Evolutionary conservation across 768 basidiomycete genomes (phyloP), one percentile per base, ranked within the genome.

Genomic region (Lenzites betulinus): DNA sequence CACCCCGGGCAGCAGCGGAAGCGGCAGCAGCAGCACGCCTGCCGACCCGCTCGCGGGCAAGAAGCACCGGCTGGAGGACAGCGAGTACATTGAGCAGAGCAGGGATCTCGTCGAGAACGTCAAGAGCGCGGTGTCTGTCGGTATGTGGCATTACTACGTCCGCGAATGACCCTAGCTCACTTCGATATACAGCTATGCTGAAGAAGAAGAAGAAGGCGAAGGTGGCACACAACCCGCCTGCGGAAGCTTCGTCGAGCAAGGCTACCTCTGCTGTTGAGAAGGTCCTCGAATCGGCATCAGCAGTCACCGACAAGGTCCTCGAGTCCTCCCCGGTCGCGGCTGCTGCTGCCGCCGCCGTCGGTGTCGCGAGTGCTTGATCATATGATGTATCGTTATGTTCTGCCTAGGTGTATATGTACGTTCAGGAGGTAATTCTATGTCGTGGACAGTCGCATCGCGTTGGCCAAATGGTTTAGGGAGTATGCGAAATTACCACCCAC

Each of bases 21-120:
- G n/a, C n/a, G n/a, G n/a, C n/a, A n/a, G n/a, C n/a, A n/a, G n/a
- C 33, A 39, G 53, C 13, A 7, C 38, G 38, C 74, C 78, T 47
- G 72, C 82, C 0, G 79, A 83, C 39, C 74, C 81, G 18, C 68
- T 82, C 4, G 81, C 86, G 0, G 90, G 91, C 11, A 88, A 83
- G 79, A 97, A 96, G 69, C 90, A 92, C 66, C 84, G 92, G 26
- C 87, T 98, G 47, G 95, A 98, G 50, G 96, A 99, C 69, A 88
- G 86, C 2, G 90, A 94, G 72, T 99, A 90, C 70, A 71, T 99
- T 39, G 95, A 98, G 71, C 88, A 96, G 76, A 94, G 88, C 67
- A 80, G 84, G 72, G 94, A 97, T 68, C 84, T 98, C 26, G 92
- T 93, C 2, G 95, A 96, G 65, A 86, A 82, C 64, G 95, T 98